Evolutionary conservation across 768 basidiomycete genomes (phyloP).

Genomic region (Pleurotus tuoliensis): DNA sequence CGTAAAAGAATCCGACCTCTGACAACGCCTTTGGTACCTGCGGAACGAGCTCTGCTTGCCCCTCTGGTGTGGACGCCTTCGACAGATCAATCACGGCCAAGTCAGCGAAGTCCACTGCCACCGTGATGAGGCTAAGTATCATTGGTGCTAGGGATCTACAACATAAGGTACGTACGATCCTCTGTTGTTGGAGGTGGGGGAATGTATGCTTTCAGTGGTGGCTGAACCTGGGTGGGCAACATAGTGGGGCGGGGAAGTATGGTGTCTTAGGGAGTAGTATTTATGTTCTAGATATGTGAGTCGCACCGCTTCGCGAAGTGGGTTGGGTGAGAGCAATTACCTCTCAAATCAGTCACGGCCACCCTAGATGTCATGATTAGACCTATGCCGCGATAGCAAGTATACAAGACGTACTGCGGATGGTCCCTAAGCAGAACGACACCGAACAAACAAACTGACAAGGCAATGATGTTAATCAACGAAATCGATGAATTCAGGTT

Average conservation of each 20-base stretch:
- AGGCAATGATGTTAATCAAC: no score
- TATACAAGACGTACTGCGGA: no score
- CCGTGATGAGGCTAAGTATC: background rate
- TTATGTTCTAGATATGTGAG: no score
- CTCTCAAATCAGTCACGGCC: no score
- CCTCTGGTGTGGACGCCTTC: slow-evolving; percentile 30
- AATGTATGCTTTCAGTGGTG: background rate
- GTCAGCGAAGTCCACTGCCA: slow-evolving; percentile 37
- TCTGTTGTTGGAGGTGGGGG: background rate
- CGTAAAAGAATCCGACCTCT: slow-evolving; percentile 41
- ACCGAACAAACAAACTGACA: no score
- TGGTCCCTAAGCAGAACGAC: no score
- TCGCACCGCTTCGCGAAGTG: no score
- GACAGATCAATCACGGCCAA: slow-evolving; percentile 52
- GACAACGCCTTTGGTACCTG: slow-evolving; percentile 44
- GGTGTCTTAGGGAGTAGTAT: no score
- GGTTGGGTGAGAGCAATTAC: no score
- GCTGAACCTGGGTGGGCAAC: background rate
- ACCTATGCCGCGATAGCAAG: no score
- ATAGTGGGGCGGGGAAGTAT: background rate
- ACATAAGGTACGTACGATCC: background rate
- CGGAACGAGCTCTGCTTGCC: slow-evolving; percentile 29
- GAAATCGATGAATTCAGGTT: no score
- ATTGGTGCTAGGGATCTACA: background rate
- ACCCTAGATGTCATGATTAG: no score